Evolutionary conservation across 441 rosid species (phyloP).

Genomic region (Sinapis alba): DNA sequence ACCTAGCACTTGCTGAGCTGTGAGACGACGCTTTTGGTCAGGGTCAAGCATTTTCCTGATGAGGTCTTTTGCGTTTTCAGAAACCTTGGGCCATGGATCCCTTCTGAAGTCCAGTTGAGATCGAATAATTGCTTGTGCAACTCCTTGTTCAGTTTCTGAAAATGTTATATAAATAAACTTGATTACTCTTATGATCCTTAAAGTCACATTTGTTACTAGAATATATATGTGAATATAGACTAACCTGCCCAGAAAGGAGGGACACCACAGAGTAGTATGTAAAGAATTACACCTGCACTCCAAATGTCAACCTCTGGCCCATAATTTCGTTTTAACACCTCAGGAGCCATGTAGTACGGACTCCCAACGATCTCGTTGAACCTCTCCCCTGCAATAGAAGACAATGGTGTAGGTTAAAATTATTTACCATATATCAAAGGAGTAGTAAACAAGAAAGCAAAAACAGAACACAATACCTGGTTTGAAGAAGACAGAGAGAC

Average conservation of each 20-base stretch:
- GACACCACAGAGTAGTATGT: conserved; percentile 72
- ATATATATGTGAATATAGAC: conserved; percentile 22
- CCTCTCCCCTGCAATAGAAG: conserved; percentile 51
- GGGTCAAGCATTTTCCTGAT: conserved; percentile 78
- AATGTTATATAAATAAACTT: conserved; percentile 13
- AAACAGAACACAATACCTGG: conserved; percentile 50
- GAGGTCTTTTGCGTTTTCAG: conserved; percentile 67
- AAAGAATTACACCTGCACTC: conserved; percentile 84
- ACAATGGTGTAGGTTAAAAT: conserved; percentile 2
- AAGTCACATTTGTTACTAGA: background rate
- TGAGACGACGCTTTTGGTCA: conserved; percentile 63
- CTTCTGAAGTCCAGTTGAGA: conserved; percentile 66
- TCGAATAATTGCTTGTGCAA: conserved; percentile 71
- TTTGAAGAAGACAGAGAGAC: conserved; percentile 71
- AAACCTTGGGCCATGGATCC: conserved; percentile 85
- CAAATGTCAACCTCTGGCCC: conserved; percentile 79
- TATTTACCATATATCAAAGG: background rate
- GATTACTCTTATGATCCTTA: background rate
- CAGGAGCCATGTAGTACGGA: conserved; percentile 86
- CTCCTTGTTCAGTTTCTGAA: conserved; percentile 85
- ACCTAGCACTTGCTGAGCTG: conserved; percentile 83
- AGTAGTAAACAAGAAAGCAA: background rate
- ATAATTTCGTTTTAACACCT: conserved; percentile 65
- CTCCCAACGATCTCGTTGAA: conserved; percentile 76
- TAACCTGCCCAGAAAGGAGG: conserved; percentile 86